Conservation (phyloP, 1,139 yeast species). For the Suhomyces bribrorum region DNA sequence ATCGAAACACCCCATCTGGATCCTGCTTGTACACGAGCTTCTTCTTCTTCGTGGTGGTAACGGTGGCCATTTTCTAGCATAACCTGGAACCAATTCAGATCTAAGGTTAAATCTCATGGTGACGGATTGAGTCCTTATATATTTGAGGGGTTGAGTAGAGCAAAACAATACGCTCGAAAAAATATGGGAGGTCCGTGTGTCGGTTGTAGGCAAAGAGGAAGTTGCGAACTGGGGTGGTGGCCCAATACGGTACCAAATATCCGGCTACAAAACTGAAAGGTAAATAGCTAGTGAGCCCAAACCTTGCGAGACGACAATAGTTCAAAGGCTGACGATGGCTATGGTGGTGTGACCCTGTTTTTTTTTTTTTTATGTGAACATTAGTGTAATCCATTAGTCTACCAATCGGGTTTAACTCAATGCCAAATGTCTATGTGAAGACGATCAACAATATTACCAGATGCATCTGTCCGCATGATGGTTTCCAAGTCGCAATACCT, state of each 20-base stretch:
- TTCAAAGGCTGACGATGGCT: neutral
- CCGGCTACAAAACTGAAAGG: neutral
- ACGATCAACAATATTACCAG: neutral
- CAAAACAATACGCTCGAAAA: neutral
- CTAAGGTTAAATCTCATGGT: neutral
- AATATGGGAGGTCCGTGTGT: neutral
- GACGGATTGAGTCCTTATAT: neutral
- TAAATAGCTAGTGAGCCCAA: neutral
- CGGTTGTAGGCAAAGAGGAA: neutral
- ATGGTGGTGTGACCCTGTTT: neutral
- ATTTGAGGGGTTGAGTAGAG: neutral
- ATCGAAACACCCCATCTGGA: slow-evolving; percentile 45
- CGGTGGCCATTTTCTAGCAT: slow-evolving; percentile 13
- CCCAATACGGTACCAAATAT: too few species aligned
- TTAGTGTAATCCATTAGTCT: too few species aligned
- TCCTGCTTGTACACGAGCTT: slow-evolving; percentile 43
- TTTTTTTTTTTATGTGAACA: too few species aligned
- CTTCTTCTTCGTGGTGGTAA: slow-evolving; percentile 22
- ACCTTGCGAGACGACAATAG: neutral
- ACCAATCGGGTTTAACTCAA: neutral
- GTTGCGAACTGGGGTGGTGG: neutral
- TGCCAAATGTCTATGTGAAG: neutral
- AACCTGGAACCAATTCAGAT: neutral
- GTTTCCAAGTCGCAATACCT: neutral
- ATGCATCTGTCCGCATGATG: neutral